A percentile compares a stretch with the other conserved stretches of the same genome.
Conservation (phyloP, 1,284 basidiomycete genomes). For the Schizopora paradoxa region DNA sequence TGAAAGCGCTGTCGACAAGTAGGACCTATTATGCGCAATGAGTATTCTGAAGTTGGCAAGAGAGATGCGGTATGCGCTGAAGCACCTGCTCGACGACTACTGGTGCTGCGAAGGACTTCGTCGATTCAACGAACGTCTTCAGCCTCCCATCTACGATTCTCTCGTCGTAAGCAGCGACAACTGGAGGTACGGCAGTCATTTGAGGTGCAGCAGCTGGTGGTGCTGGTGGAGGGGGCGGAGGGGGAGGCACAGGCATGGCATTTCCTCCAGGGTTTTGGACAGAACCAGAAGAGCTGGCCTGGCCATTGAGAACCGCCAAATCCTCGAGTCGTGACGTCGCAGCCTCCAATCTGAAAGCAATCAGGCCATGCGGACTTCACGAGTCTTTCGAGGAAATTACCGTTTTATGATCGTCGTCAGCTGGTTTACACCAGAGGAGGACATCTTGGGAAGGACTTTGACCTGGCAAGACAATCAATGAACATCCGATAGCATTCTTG, state of each 20-base stretch:
- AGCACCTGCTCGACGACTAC: conserved; percentile 75
- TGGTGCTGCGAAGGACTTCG: conserved; percentile 67
- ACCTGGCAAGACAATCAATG: no score
- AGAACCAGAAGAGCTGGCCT: conserved; percentile 25
- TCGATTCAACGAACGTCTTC: conserved; percentile 69
- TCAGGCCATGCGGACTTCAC: conserved; percentile 13
- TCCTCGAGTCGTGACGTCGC: conserved; percentile 95
- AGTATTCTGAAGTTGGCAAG: conserved; percentile 4
- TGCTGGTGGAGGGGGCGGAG: conserved; percentile 35
- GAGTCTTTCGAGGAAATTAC: conserved; percentile 37
- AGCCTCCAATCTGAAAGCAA: conserved; percentile 68
- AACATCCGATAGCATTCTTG: no score
- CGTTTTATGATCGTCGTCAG: conserved; percentile 79
- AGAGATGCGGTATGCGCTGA: conserved; percentile 17
- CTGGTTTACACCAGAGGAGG: conserved; percentile 53
- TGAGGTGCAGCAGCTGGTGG: conserved; percentile 35
- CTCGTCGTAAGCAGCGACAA: conserved; percentile 73
- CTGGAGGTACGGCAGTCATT: conserved; percentile 45
- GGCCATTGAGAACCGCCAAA: conserved; percentile 61
- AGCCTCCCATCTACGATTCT: conserved; percentile 67
- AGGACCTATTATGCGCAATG: conserved; percentile 46
- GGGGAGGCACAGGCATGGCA: conserved; percentile 37
- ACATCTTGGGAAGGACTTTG: no score
- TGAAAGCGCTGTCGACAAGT: conserved; percentile 66
- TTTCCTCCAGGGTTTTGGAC: conserved; percentile 25